phyloP scores from a whole-genome alignment of 2,329 filamentous ascomycete species.

The Hymenoscyphus fructigenus region DNA sequence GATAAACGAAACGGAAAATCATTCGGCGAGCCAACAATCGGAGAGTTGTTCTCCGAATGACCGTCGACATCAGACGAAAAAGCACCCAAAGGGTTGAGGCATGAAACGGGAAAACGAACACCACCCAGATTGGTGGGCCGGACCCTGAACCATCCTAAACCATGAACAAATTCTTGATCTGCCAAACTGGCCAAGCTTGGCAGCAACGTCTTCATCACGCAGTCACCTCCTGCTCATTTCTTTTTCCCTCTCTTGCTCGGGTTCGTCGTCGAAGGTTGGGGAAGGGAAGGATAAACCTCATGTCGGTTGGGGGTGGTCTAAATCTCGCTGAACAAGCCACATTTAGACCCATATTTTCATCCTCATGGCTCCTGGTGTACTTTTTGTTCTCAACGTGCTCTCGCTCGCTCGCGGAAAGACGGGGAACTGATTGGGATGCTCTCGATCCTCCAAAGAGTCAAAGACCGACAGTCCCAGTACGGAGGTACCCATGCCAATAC shows the following conservation, averaged over 20 bases:
- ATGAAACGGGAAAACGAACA: neutral
- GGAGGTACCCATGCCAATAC: neutral
- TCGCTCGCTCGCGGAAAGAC: neutral
- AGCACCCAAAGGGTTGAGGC: neutral
- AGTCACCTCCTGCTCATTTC: neutral
- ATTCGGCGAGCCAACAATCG: neutral
- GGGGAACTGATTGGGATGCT: neutral
- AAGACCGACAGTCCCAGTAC: too few relatives aligned
- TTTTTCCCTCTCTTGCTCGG: neutral
- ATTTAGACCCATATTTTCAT: neutral
- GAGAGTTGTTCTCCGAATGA: neutral
- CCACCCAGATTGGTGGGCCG: neutral
- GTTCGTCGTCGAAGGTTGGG: neutral
- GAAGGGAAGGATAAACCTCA: neutral
- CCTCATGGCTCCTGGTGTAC: neutral
- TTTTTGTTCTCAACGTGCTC: too few relatives aligned
- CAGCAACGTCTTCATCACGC: neutral
- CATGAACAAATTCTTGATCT: neutral
- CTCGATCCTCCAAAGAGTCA: neutral
- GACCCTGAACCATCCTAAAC: neutral
- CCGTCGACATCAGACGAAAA: neutral
- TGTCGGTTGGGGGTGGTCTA: neutral
- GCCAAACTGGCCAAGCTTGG: neutral
- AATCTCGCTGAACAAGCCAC: neutral
- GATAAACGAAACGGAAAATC: neutral